Evolutionary conservation across 2,329 filamentous ascomycete species (phyloP), one percentile per base, ranked within the genome.

Genomic region (Arthroderma uncinatum): DNA sequence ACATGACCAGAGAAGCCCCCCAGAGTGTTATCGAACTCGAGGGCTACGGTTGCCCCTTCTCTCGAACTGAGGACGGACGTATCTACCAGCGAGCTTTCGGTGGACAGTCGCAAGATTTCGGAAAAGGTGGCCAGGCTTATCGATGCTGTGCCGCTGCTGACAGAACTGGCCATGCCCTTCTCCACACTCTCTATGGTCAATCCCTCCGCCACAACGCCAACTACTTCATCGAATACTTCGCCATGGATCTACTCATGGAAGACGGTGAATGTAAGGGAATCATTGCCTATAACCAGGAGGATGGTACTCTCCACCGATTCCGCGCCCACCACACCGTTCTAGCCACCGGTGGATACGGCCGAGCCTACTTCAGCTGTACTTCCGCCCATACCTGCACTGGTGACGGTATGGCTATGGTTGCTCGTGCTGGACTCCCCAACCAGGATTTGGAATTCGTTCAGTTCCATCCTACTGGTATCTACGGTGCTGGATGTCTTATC

Each of bases 221-320:
- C 80, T 98, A 96, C 82, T 97, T 98, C 78, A 96, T 98, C 74
- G 93, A 97, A 77, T 97, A 91, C 81, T 98, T 97, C 73, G 93
- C 91, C 67, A 82, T 95, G 64, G 93, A 97, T 72, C 78, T 97
- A 74, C 87, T 98, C 68, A 97, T 97, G 93, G 87, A 96, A 77
- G 88, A 94, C 68, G 92, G 92, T 60, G 87, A 92, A 74, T 97
- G 92, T 80, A 91, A 91, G 65, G 93, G 93, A 82, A 88, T 97
- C 64, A 81, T 97, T 64, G 92, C 92, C 59, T 96, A 96, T 78
- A 97, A 96, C 82, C 91, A 96, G 78, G 92, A 98, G 77, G 93
- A 98, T 70, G 93, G 93, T 63, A 97, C 92, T 33, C 84, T 97
- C 61, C 93, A 98, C 80, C 85, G 93, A 69, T 96, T 98, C 85